phyloP scores from a whole-genome alignment of 495 filamentous ascomycete species.

The Aspergillus sclerotioniger region DNA sequence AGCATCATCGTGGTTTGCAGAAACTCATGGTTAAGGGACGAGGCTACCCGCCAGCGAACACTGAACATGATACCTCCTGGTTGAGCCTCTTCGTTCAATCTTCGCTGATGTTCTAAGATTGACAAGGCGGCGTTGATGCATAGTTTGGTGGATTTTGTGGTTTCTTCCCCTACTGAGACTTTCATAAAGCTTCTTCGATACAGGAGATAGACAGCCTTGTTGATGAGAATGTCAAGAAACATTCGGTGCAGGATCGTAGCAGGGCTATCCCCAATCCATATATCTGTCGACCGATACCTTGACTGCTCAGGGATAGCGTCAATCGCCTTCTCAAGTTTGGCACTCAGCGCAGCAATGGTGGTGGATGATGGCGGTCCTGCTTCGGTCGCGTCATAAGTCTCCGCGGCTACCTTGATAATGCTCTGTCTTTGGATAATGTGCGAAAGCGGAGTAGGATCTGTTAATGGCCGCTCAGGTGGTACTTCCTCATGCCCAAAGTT shows the following conservation, averaged over 20 bases:
- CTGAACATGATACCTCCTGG: not conserved
- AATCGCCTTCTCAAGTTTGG: not conserved
- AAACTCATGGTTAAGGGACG: not conserved
- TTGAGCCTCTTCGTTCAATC: not conserved
- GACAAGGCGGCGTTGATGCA: not conserved
- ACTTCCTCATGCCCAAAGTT: not conserved
- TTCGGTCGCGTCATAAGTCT: not conserved
- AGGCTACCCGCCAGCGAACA: not conserved
- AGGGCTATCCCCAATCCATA: not conserved
- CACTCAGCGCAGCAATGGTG: not conserved
- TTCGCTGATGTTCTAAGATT: not conserved
- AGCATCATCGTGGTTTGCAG: not conserved
- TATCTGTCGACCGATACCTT: not conserved
- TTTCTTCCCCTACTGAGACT: not conserved
- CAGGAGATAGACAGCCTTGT: not conserved
- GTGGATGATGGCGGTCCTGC: not conserved
- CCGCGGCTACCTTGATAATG: not conserved
- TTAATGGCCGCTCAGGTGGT: not conserved
- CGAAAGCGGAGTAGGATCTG: not conserved
- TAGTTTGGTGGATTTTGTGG: not conserved
- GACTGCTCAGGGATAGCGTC: not conserved
- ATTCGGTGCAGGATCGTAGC: not conserved
- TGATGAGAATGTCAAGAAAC: not conserved
- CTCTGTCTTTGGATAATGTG: not conserved
- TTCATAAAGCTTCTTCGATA: not conserved